A percentile compares a stretch with the other conserved stretches of the same genome.
phyloP scores from a whole-genome alignment of 2,329 filamentous ascomycete genomes.

The Fonsecaea pedrosoi region DNA sequence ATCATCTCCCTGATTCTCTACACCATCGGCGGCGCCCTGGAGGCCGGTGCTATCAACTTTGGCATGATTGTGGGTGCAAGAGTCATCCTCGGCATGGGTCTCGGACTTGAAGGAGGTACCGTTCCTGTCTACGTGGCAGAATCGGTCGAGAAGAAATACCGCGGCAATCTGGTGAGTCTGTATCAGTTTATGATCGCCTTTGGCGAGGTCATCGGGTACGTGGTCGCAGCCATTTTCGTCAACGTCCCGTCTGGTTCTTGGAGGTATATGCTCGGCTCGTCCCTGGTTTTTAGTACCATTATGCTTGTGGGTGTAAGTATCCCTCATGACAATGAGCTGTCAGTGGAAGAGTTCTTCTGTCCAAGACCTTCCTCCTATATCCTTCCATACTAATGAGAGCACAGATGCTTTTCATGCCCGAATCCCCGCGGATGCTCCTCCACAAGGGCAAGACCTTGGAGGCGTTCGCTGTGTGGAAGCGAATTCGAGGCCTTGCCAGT shows the following conservation, averaged over 20 bases:
- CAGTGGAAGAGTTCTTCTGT: neutral
- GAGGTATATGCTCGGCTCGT: conserved; percentile 76
- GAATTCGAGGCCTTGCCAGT: conserved; percentile 67
- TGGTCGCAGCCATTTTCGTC: conserved; percentile 74
- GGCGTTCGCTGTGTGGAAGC: conserved; percentile 73
- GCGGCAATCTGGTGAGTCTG: conserved; percentile 74
- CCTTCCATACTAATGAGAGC: neutral
- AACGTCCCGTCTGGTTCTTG: conserved; percentile 69
- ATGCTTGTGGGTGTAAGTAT: conserved; percentile 57
- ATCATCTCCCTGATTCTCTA: conserved; percentile 73
- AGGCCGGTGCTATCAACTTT: conserved; percentile 71
- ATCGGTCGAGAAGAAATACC: conserved; percentile 69
- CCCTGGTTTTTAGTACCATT: conserved; percentile 71
- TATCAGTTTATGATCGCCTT: conserved; percentile 80
- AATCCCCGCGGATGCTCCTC: conserved; percentile 72
- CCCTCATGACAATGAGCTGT: neutral
- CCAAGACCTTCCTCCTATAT: neutral
- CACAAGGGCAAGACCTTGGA: conserved; percentile 68
- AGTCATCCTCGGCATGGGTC: conserved; percentile 72
- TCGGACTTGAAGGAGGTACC: conserved; percentile 75
- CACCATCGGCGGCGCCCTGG: conserved; percentile 71
- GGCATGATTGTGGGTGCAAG: conserved; percentile 74
- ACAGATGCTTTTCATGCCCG: conserved; percentile 72
- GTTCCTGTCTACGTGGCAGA: conserved; percentile 78
- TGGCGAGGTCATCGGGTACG: conserved; percentile 75